Conservation (phyloP, 306 rosid species). For the Benincasa hispida region DNA sequence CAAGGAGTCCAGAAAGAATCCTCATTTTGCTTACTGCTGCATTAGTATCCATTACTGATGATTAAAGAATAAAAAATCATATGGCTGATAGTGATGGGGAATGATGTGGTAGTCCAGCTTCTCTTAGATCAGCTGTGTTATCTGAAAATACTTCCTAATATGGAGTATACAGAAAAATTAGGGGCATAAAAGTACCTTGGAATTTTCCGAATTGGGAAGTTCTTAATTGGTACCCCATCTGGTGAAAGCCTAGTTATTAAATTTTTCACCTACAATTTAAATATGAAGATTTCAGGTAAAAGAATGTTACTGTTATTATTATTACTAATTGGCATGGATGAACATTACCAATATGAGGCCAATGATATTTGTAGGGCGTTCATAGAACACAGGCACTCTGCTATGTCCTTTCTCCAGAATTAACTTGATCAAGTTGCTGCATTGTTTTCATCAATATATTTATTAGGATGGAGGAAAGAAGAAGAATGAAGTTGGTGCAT, state of each 20-base stretch:
- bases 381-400: slow-evolving; percentile 66
- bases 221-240: slow-evolving; percentile 48
- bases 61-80: background rate
- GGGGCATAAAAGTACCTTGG: slow-evolving; percentile 32
- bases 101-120: background rate
- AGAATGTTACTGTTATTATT: background rate
- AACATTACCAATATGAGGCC: slow-evolving; percentile 61
- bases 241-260: slow-evolving; percentile 43
- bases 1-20: background rate
- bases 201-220: slow-evolving; percentile 52
- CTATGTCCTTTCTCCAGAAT: slow-evolving; percentile 64
- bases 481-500: background rate
- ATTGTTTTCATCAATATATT: background rate
- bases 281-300: background rate
- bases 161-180: background rate
- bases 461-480: background rate
- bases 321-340: background rate
- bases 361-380: slow-evolving; percentile 46
- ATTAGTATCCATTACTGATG: background rate
- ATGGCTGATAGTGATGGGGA: background rate
- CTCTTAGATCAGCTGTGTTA: background rate
- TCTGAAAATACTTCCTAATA: background rate
- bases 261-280: slow-evolving; percentile 50
- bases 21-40: background rate
- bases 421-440: slow-evolving; percentile 48